phyloP scores from a whole-genome alignment of 2,329 filamentous ascomycete genomes.

The Calonectria pseudoreteaudii region DNA sequence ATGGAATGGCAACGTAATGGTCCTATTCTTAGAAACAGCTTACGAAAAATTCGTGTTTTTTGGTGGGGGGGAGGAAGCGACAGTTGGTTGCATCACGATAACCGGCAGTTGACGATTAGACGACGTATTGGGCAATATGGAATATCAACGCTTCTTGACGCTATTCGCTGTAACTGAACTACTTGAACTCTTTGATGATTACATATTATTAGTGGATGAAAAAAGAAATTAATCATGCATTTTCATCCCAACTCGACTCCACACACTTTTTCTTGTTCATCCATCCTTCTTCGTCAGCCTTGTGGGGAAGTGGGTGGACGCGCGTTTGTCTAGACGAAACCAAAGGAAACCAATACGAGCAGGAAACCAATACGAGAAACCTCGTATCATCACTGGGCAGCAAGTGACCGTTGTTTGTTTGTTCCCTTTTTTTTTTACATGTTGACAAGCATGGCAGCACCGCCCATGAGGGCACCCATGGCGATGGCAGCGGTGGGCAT shows the following conservation, averaged over 20 bases:
- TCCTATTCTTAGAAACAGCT: background rate
- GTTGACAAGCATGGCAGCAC: constrained; percentile 22
- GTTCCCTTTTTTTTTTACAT: constrained; percentile 13
- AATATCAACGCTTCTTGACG: constrained; percentile 10
- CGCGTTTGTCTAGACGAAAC: background rate
- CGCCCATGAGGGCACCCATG: constrained; percentile 22
- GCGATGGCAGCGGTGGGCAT: constrained; percentile 21
- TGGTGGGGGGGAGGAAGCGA: too few species aligned
- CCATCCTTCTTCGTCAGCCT: background rate
- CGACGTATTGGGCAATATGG: background rate
- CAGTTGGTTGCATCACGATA: too few species aligned
- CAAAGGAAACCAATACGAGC: background rate
- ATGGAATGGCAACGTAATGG: background rate
- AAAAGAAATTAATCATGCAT: too few species aligned
- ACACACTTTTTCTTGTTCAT: background rate
- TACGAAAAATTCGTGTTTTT: background rate
- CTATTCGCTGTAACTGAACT: background rate
- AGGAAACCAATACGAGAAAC: too few species aligned
- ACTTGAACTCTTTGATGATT: constrained; percentile 13
- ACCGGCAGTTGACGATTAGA: background rate
- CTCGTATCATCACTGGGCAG: background rate
- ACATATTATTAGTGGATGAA: constrained; percentile 13
- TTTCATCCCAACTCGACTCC: background rate
- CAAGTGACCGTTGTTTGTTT: background rate
- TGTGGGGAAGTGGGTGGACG: constrained; percentile 13